Base-by-base conservation (phyloP, 2,329 filamentous ascomycete genomes). In the Ophiocordyceps camponoti-floridani region DNA sequence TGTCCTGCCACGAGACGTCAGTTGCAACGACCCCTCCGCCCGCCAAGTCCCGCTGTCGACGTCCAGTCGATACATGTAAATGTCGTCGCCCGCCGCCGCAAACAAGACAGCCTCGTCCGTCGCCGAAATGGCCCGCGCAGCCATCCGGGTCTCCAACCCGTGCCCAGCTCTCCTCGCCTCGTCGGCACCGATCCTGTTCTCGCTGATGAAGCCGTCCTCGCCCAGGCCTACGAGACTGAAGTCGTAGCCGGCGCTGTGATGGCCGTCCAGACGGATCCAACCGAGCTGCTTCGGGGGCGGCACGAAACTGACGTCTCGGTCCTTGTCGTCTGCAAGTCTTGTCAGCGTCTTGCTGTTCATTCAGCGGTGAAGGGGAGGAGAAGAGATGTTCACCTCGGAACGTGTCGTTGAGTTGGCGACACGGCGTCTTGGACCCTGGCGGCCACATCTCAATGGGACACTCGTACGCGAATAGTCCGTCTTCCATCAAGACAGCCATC, bases 71-170 rank as follows among this genome's bases (percentile, higher is more conserved):
- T 50, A 55, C n/a, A 46, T 38, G 23, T 46, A 45, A 16, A 54
- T 40, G n/a, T 50, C 44, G 18, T 46, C 45, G 10, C 47, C 47
- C 12, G 47, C 45, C 2, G 50, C 48, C 18, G 46, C 50, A 49
- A 51, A 54, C 30, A 53, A 23, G 2, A 50, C 42, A 8, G 42
- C 49, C 12, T 54, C 48, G 8, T 44, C 43, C 19, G 51, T 52
- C 2, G 47, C 43, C 19, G 49, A 46, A 31, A 52, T 31, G 2
- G 46, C 49, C 23, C 40, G 44, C 13, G 52, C 45, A 4, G 31
- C 18, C 38, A 40, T 44, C 19, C 35, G 41, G 3, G 46, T 46
- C 10, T 45, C 28, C 16, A 54, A 46, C 5, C 46, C 48, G 1
- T 26, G 10, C 4, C 51, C 48, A 9, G 40, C 3, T 12, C 40